These are phyloP conservation scores for Volvariella volvacea DNA, from an alignment of 1,284 basidiomycete genomes.

Conservation along the genomic window DNA sequence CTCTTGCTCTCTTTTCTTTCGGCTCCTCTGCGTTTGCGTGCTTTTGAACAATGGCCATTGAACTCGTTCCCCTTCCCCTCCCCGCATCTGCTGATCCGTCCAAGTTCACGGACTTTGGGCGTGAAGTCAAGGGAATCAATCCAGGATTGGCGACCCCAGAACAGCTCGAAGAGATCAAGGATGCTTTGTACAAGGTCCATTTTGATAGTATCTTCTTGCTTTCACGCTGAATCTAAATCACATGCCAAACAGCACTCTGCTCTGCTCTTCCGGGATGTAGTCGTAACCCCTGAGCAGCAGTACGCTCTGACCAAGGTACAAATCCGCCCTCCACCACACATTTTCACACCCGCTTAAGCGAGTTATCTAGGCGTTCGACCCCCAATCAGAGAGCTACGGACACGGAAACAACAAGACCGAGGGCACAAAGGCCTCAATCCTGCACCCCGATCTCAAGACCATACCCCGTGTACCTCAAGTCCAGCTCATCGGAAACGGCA, in stretches of 20 bases:
- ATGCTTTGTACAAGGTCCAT: constrained; percentile 62
- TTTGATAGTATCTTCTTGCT: neutral
- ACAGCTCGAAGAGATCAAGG: constrained; percentile 51
- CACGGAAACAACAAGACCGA: constrained; percentile 78
- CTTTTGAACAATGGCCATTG: constrained; percentile 44
- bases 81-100: constrained; percentile 53
- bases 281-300: constrained; percentile 76
- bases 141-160: constrained; percentile 48
- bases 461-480: constrained; percentile 78
- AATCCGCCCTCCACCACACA: neutral
- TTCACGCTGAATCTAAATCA: neutral
- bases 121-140: constrained; percentile 56
- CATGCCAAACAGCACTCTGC: constrained; percentile 49
- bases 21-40: too few species aligned
- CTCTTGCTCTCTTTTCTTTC: too few species aligned
- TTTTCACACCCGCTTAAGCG: constrained; percentile 2
- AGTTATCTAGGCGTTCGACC: constrained; percentile 43
- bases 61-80: constrained; percentile 48
- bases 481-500: constrained; percentile 76
- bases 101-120: constrained; percentile 57
- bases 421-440: constrained; percentile 59
- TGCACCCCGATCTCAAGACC: constrained; percentile 79
- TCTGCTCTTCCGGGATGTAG: constrained; percentile 67
- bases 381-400: constrained; percentile 60
- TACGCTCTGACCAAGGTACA: constrained; percentile 75